Evolutionary conservation across 495 filamentous ascomycete species (phyloP).

Genomic region (Apodospora peruviana): DNA sequence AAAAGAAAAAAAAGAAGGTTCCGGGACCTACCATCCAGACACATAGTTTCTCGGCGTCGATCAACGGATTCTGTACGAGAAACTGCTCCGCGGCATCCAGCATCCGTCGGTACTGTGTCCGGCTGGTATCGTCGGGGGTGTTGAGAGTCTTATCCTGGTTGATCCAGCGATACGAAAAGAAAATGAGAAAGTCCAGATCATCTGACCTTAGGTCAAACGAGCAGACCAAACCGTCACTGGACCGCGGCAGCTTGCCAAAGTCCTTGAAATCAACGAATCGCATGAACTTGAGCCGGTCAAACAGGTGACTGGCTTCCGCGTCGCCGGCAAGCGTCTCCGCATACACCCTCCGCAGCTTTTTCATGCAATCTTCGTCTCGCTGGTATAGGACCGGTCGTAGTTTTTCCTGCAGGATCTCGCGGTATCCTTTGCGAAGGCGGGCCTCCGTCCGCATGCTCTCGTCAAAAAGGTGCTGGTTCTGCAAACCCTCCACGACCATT

Average conservation of each 20-base stretch:
- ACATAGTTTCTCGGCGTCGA: constrained; percentile 13
- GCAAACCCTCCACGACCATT: constrained; percentile 18
- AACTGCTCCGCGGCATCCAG: constrained; percentile 14
- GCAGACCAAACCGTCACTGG: constrained; percentile 13
- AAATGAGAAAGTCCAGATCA: constrained; percentile 13
- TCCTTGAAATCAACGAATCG: constrained; percentile 12
- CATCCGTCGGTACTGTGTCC: constrained; percentile 22
- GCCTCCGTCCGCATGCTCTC: constrained; percentile 7
- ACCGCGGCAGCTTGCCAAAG: constrained; percentile 15
- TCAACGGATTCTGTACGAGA: constrained; percentile 6
- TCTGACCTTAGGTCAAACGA: background rate
- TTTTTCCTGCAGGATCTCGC: constrained; percentile 27
- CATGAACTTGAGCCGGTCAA: constrained; percentile 14
- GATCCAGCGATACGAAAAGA: constrained; percentile 24
- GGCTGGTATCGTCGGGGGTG: constrained; percentile 12
- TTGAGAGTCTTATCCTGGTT: constrained; percentile 6
- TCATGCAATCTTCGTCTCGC: background rate
- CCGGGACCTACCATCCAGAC: constrained; percentile 21
- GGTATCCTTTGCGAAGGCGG: constrained; percentile 21
- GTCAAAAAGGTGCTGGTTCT: background rate
- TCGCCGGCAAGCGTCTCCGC: constrained; percentile 10
- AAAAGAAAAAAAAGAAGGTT: background rate
- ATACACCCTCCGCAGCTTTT: constrained; percentile 14
- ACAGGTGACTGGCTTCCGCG: constrained; percentile 7
- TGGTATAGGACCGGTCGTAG: constrained; percentile 16